Evolutionary conservation across 2,329 filamentous ascomycete species (phyloP).

Genomic region (Fusarium nanum): DNA sequence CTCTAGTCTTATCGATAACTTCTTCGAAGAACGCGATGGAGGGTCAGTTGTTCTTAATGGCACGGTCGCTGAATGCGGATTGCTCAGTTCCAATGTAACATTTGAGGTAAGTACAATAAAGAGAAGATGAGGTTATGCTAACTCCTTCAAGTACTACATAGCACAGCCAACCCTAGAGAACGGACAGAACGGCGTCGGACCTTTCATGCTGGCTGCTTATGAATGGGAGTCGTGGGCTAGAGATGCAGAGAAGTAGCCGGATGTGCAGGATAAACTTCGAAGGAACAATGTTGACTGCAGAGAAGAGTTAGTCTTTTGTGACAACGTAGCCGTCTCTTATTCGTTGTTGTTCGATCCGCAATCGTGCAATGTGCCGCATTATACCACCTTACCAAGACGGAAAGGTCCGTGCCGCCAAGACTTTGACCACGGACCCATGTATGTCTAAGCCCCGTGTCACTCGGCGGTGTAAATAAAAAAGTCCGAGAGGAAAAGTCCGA

Average conservation of each 20-base stretch:
- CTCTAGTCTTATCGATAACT: conserved; percentile 53
- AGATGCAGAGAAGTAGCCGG: neutral
- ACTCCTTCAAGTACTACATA: conserved; percentile 25
- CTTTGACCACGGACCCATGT: neutral
- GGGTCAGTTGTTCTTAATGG: conserved; percentile 60
- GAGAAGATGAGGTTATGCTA: neutral
- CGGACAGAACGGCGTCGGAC: conserved; percentile 33
- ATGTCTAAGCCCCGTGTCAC: neutral
- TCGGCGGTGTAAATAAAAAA: neutral
- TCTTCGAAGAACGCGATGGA: conserved; percentile 57
- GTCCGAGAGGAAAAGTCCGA: neutral
- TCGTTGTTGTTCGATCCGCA: neutral
- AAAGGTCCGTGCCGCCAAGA: neutral
- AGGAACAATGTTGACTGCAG: neutral
- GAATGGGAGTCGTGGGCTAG: conserved; percentile 39
- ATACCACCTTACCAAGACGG: neutral
- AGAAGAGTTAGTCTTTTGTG: neutral
- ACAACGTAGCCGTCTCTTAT: neutral
- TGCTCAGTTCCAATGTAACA: conserved; percentile 58
- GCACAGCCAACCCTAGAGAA: conserved; percentile 15
- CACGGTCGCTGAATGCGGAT: conserved; percentile 62
- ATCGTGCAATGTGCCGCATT: neutral
- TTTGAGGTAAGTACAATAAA: conserved; percentile 56
- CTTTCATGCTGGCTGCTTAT: conserved; percentile 39
- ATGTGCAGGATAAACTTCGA: neutral